Conservation (phyloP, 2,329 filamentous ascomycete species). For the Aspergillus udagawae region DNA sequence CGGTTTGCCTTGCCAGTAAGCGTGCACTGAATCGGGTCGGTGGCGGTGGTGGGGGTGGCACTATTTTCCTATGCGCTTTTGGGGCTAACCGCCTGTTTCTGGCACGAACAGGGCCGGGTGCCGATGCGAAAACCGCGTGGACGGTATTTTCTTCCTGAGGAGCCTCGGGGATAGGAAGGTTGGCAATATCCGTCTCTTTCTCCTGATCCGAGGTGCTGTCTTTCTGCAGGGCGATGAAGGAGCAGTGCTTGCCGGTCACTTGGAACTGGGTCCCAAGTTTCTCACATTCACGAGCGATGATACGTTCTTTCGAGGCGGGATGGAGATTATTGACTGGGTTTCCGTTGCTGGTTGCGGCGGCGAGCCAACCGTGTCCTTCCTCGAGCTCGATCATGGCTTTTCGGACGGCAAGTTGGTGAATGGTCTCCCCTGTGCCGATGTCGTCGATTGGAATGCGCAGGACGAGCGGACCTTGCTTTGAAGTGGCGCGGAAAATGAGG, state of each 20-base stretch:
- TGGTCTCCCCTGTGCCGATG: conserved; percentile 48
- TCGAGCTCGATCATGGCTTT: conserved; percentile 67
- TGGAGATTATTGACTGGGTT: conserved; percentile 46
- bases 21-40: too few relatives aligned
- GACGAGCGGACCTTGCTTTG: conserved; percentile 55
- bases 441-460: conserved; percentile 61
- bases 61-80: too few relatives aligned
- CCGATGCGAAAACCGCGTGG: background rate
- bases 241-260: conserved; percentile 66
- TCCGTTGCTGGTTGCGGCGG: conserved; percentile 44
- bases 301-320: conserved; percentile 51
- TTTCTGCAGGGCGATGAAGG: conserved; percentile 64
- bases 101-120: too few relatives aligned
- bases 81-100: too few relatives aligned
- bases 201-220: background rate
- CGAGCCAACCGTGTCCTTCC: conserved; percentile 64
- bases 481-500: conserved; percentile 57
- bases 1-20: too few relatives aligned
- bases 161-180: too few relatives aligned
- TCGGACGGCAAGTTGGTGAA: conserved; percentile 68
- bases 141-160: too few relatives aligned
- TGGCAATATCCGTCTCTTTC: background rate
- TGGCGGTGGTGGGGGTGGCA: too few relatives aligned
- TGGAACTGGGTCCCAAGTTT: conserved; percentile 63
- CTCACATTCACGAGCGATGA: conserved; percentile 64